These are phyloP conservation scores for Globisporangium yorkense DNA, from an alignment of 352 stramenopile genomes.

Conservation along the genomic window DNA sequence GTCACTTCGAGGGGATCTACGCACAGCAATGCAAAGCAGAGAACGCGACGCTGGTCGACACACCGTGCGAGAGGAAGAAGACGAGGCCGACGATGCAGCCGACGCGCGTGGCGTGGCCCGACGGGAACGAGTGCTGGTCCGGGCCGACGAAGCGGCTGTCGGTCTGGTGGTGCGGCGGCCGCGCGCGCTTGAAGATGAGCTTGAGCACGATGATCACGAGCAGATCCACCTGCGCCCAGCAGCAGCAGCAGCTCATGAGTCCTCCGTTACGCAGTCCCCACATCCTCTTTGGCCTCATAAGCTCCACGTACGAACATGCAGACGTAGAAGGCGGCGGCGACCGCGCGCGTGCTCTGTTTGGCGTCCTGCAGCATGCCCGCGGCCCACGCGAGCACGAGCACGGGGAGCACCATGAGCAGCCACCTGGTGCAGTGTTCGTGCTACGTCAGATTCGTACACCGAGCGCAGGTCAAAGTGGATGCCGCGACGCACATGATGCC, in stretches of 20 bases:
- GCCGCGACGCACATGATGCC: constrained; percentile 61
- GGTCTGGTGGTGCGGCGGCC: constrained; percentile 65
- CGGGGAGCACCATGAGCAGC: constrained; percentile 48
- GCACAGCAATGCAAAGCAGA: background rate
- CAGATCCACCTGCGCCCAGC: constrained; percentile 47
- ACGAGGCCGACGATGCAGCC: constrained; percentile 68
- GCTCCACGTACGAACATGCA: constrained; percentile 33
- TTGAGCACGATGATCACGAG: constrained; percentile 78
- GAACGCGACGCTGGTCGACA: background rate
- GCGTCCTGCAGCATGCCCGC: constrained; percentile 22
- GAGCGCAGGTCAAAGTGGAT: background rate
- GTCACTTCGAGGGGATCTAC: background rate
- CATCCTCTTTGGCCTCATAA: too few relatives aligned
- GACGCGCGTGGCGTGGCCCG: constrained; percentile 70
- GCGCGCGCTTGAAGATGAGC: constrained; percentile 57
- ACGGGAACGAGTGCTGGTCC: constrained; percentile 85
- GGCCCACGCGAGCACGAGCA: constrained; percentile 30
- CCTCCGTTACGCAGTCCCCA: background rate
- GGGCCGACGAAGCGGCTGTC: constrained; percentile 75
- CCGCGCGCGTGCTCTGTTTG: constrained; percentile 19
- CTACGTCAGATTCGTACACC: too few relatives aligned
- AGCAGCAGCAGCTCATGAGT: background rate
- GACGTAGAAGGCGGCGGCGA: constrained; percentile 36
- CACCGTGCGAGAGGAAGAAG: constrained; percentile 48
- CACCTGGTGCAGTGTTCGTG: constrained; percentile 24